Conservation (phyloP, 495 filamentous ascomycete genomes). For the Lepraria neglecta region DNA sequence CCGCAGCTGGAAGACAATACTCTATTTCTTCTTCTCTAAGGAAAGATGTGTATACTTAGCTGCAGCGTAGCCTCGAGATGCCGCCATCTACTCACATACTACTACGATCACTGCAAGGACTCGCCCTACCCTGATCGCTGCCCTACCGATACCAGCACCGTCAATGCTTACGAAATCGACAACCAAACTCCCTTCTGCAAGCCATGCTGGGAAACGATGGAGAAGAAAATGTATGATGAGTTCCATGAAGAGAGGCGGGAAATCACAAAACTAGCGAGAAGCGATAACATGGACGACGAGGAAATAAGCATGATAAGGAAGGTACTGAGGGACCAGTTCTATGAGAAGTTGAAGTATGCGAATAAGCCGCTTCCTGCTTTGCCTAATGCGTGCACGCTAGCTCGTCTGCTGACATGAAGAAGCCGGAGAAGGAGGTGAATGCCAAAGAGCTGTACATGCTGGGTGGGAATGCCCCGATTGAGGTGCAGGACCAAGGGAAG, state of each 20-base stretch:
- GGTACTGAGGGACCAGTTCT: constrained; percentile 5
- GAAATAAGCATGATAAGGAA: constrained; percentile 11
- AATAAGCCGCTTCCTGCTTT: constrained; percentile 11
- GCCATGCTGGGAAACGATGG: neutral
- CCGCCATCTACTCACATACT: constrained; percentile 1
- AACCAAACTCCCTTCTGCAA: neutral
- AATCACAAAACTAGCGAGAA: neutral
- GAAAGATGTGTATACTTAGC: constrained; percentile 9
- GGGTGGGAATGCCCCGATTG: constrained; percentile 1
- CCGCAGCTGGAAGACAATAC: neutral
- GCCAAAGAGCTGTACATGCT: neutral
- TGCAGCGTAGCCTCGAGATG: neutral
- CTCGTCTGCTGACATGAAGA: neutral
- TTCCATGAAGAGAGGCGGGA: constrained; percentile 13
- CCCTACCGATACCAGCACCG: neutral
- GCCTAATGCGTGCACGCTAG: neutral
- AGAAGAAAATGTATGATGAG: constrained; percentile 1
- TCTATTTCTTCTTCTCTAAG: neutral
- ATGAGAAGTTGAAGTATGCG: constrained; percentile 5
- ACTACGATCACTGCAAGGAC: neutral
- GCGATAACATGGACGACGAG: neutral
- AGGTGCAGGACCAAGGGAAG: neutral
- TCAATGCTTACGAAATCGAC: neutral
- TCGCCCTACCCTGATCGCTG: neutral
- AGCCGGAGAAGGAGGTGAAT: neutral